phyloP scores from a whole-genome alignment of 306 rosid species.

The Trifolium dubium region DNA sequence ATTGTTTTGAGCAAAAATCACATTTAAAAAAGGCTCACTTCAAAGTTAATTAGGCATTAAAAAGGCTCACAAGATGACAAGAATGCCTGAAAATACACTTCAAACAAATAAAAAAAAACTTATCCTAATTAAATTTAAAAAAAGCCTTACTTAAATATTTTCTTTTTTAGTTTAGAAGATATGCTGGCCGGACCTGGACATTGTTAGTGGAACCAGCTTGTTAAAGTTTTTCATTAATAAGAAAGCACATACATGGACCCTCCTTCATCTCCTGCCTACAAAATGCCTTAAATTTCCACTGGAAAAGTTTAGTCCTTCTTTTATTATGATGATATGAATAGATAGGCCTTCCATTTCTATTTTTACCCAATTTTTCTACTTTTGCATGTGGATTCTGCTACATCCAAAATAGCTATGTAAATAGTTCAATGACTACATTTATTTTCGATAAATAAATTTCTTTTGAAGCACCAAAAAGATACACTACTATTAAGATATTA shows the following conservation, averaged over 20 bases:
- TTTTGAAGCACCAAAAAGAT: not conserved
- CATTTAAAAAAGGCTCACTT: too few relatives aligned
- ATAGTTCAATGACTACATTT: conserved; percentile 13
- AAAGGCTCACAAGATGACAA: too few relatives aligned
- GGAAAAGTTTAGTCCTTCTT: conserved; percentile 2
- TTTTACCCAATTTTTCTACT: conserved; percentile 9
- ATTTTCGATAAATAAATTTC: not conserved
- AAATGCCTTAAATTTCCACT: conserved; percentile 32
- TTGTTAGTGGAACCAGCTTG: conserved; percentile 37
- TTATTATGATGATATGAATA: not conserved
- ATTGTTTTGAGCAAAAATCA: too few relatives aligned
- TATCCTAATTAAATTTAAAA: not conserved
- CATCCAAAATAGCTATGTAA: not conserved
- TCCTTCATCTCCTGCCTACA: conserved; percentile 36
- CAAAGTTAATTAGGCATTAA: too few relatives aligned
- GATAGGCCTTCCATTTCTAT: conserved; percentile 1
- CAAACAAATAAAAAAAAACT: not conserved
- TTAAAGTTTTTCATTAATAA: conserved; percentile 32
- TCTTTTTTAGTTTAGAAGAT: not conserved
- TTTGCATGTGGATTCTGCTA: conserved; percentile 25
- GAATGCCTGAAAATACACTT: not conserved
- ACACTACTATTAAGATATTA: too few relatives aligned
- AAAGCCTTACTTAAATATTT: not conserved
- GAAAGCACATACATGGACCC: conserved; percentile 36
- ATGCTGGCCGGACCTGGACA: not conserved